Percentiles rank a stretch among this genome's conserved stretches.
Evolutionary conservation across 1,284 basidiomycete genomes (phyloP).

Genomic region (Cryptococcus sp.): DNA sequence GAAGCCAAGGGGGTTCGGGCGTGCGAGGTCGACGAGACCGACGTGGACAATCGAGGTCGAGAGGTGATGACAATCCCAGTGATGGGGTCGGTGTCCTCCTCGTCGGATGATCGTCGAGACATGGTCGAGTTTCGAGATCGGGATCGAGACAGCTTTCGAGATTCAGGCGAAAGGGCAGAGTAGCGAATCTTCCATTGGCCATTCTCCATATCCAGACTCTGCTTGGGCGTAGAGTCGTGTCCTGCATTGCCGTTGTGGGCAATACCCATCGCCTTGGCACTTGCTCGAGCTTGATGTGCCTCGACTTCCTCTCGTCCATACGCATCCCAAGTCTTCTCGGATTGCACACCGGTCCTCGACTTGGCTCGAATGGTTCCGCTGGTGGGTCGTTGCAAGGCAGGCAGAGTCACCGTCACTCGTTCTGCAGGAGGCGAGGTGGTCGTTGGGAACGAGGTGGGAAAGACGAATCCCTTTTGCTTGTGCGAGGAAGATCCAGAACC

Average conservation of each 20-base stretch:
- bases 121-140: conserved; percentile 1
- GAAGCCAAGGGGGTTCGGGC: conserved; percentile 10
- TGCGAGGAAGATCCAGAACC: conserved; percentile 18
- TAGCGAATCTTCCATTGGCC: conserved; percentile 37
- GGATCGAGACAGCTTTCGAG: conserved; percentile 5
- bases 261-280: neutral
- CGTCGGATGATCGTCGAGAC: conserved; percentile 8
- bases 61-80: conserved; percentile 4
- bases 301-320: conserved; percentile 32
- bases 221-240: conserved; percentile 32
- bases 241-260: neutral
- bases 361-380: conserved; percentile 31
- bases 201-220: conserved; percentile 30
- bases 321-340: conserved; percentile 33
- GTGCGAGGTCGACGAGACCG: conserved; percentile 6
- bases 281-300: conserved; percentile 6
- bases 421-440: conserved; percentile 5
- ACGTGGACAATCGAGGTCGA: neutral
- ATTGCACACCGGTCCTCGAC: conserved; percentile 6
- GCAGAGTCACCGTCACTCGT: conserved; percentile 4
- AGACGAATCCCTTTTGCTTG: conserved; percentile 19
- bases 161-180: conserved; percentile 6
- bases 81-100: neutral
- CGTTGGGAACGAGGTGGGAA: conserved; percentile 11
- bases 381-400: conserved; percentile 10